Conservation (phyloP, 352 stramenopile genomes). For the Phytophthora foliorum region DNA sequence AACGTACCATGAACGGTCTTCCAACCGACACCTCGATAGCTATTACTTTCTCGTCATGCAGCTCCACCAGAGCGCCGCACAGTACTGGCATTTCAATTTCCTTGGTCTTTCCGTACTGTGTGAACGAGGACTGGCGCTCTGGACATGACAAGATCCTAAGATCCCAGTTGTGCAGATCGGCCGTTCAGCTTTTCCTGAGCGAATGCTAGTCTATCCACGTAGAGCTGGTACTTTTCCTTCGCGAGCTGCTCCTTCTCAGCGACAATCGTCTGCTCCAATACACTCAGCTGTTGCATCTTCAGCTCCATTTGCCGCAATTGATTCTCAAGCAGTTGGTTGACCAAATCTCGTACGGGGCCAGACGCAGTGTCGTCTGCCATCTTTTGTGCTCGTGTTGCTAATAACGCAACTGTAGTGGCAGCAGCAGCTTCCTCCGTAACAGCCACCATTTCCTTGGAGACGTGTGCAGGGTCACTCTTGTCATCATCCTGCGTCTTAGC, state of each 20-base stretch:
- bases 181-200: conserved; percentile 61
- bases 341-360: conserved; percentile 58
- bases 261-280: conserved; percentile 61
- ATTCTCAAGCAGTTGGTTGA: conserved; percentile 72
- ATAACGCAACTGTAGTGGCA: conserved; percentile 66
- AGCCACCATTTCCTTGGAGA: conserved; percentile 67
- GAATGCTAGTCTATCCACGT: conserved; percentile 77
- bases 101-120: neutral
- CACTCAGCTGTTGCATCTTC: conserved; percentile 77
- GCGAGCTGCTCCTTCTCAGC: conserved; percentile 71
- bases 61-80: neutral
- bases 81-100: neutral
- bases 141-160: neutral
- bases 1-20: conserved; percentile 15
- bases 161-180: conserved; percentile 2
- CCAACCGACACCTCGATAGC: conserved; percentile 19
- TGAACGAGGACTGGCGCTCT: too few species aligned
- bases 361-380: conserved; percentile 54
- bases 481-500: conserved; percentile 6
- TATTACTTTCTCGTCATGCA: neutral
- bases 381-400: conserved; percentile 61
- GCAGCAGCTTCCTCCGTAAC: conserved; percentile 72
- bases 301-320: conserved; percentile 83
- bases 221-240: conserved; percentile 75
- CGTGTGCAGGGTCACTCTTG: neutral